phyloP scores from a whole-genome alignment of 2,329 filamentous ascomycete species.

The Cladosporium halotolerans region DNA sequence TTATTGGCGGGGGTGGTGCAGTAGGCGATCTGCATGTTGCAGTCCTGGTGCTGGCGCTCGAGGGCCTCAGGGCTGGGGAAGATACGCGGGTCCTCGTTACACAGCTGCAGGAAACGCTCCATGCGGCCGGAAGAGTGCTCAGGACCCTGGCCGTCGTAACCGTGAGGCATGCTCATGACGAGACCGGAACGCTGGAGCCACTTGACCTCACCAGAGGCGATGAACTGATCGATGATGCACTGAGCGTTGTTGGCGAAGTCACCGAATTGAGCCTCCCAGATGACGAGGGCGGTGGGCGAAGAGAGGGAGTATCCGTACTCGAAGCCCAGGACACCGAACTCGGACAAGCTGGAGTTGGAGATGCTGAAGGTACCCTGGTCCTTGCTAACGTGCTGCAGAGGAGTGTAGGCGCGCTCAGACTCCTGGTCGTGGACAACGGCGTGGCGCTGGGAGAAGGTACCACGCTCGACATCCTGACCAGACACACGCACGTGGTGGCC shows the following conservation, averaged over 20 bases:
- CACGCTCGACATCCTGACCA: slow-evolving; percentile 97
- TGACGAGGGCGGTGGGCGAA: slow-evolving; percentile 92
- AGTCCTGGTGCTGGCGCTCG: slow-evolving; percentile 96
- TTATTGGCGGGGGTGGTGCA: slow-evolving; percentile 94
- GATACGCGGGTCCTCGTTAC: slow-evolving; percentile 91
- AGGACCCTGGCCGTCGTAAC: slow-evolving; percentile 95
- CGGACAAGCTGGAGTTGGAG: slow-evolving; percentile 83
- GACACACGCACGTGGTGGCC: slow-evolving; percentile 97
- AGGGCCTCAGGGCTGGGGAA: slow-evolving; percentile 87
- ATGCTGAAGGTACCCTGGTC: slow-evolving; percentile 96
- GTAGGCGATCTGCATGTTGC: slow-evolving; percentile 98
- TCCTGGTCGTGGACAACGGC: slow-evolving; percentile 97
- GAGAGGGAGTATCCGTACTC: slow-evolving; percentile 98
- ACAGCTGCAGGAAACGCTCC: slow-evolving; percentile 94
- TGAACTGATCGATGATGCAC: slow-evolving; percentile 98
- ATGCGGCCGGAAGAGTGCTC: slow-evolving; percentile 97
- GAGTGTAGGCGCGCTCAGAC: slow-evolving; percentile 86
- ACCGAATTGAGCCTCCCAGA: slow-evolving; percentile 99
- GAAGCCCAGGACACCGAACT: slow-evolving; percentile 77
- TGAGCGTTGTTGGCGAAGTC: slow-evolving; percentile 99
- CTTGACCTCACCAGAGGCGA: slow-evolving; percentile 94
- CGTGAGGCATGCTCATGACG: slow-evolving; percentile 92
- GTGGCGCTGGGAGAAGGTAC: slow-evolving; percentile 97
- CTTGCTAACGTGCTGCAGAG: slow-evolving; percentile 79
- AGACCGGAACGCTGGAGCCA: slow-evolving; percentile 98